Percentiles rank a stretch among this genome's conserved stretches.
Evolutionary conservation across 1,284 basidiomycete genomes (phyloP).

Genomic region (Takashimella tepidaria): DNA sequence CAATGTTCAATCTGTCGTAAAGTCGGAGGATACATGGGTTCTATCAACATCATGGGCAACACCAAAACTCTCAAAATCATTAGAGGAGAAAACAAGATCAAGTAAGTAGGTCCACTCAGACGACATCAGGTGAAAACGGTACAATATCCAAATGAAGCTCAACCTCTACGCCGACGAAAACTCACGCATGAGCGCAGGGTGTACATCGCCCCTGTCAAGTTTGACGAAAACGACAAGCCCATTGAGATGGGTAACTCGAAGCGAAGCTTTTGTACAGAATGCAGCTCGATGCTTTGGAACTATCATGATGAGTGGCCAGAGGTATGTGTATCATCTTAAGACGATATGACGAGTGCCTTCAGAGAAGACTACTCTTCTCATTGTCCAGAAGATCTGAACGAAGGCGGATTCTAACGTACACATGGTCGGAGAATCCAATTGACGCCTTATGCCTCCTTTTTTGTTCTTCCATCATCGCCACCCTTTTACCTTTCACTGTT

Average conservation of each 20-base stretch:
- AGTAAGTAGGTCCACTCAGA: no score
- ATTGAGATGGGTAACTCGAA: constrained; percentile 27
- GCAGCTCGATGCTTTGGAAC: constrained; percentile 46
- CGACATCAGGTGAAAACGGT: no score
- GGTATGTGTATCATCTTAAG: no score
- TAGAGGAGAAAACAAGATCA: constrained; percentile 43
- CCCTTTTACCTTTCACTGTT: not conserved
- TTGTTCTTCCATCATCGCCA: not conserved
- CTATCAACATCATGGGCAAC: constrained; percentile 47
- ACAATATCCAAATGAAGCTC: no score
- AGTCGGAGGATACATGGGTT: constrained; percentile 46
- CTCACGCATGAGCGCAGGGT: constrained; percentile 19
- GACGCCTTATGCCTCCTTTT: not conserved
- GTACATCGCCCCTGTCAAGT: constrained; percentile 34
- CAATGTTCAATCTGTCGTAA: constrained; percentile 48
- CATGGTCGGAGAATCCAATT: no score
- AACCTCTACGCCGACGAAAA: not conserved
- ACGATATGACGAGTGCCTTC: no score
- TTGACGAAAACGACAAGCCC: constrained; percentile 38
- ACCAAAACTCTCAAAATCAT: constrained; percentile 39
- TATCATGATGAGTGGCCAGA: constrained; percentile 42
- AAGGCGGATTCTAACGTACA: no score
- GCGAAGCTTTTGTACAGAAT: constrained; percentile 41
- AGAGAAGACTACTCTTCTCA: no score
- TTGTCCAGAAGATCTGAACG: no score